Evolutionary conservation across 2,329 filamentous ascomycete species (phyloP), one percentile per base, ranked within the genome.

Genomic region (Diaporthe sp.): DNA sequence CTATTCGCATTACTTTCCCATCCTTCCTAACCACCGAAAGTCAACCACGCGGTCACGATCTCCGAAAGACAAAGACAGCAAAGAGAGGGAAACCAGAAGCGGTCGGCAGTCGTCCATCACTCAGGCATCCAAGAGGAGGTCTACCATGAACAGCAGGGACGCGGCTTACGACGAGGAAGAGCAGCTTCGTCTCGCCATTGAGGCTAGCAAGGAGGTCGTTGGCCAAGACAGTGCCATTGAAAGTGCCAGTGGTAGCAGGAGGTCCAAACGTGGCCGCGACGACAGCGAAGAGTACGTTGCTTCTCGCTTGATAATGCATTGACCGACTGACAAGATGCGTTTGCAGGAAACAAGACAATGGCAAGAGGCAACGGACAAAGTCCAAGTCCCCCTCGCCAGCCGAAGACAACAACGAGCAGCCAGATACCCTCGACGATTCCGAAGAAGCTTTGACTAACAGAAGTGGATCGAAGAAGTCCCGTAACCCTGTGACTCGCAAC

Each of bases 121-220:
- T 56, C 88, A 91, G 71, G 89, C 90, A 70, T 92, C 93, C 50
- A 98, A 98, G 82, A 91, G 97, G 75, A 91, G 97, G 37, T 98
- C 95, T 27, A 99, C 97, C 9, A 98, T 98, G 95, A 98, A 98
- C 81, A 99, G 97, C 82, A 92, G 96, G 76, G 94, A 95, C 82
- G 96, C 96, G 55, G 96, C 95, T 30, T 98, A 98, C 79, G 96
- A 98, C 77, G 97, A 99, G 83, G 96, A 97, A 79, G 95, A 97
- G 82, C 92, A 96, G 79, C 84, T 99, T 51, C 91, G 95, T 71
- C 91, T 94, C 78, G 97, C 96, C 39, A 95, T 99, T 78, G 96
- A 98, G 83, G 96, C 97, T 76, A 99, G 97, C 86, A 98, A 96
- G 84, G 93, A 94, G 80, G 94, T 97, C 56, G 91, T 89, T 15